Evolutionary conservation across 495 filamentous ascomycete species (phyloP), one percentile per base, ranked within the genome.

Genomic region (Trichocladium uniseriatum): DNA sequence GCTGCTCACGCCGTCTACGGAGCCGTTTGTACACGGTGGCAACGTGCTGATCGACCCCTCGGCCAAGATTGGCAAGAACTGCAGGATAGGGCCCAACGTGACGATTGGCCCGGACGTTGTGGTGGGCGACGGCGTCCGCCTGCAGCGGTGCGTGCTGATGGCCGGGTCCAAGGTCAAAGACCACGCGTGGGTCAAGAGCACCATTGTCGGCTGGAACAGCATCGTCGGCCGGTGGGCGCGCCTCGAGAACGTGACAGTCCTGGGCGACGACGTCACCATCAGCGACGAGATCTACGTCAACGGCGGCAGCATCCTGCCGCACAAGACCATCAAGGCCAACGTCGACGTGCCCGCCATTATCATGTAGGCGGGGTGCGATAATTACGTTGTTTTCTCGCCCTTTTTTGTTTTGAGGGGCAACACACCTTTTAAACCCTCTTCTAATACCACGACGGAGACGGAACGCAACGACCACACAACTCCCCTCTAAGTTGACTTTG

Each of bases 201-300:
- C 92, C 57, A 99, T 99, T 64, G 91, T 99, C 11, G 92, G 92
- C 56, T 99, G 92, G 92, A 97, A 97, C 75, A 94, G 87, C 75
- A 84, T 82, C 29, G 87, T 99, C 31, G 92, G 92, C 52, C 82
- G 82, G 58, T 99, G 92, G 92, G 91, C 92, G 48, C 83, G 92
- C 52, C 72, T 99, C 60, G 92, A 99, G 77, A 98, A 98, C 61
- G 92, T 99, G 21, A 88, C 85, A 2, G 92, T 99, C 42, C 79
- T 99, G 37, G 92, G 92, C 55, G 94, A 99, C 68, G 92, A 99
- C 67, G 92, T 99, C n/a, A 95, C 88, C 47, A 95, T 99, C 66
- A 89, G 86, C 43, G 92, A 99, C 64, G 92, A 99, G 70, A 84
- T 99, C 35, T 97, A 99, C 67, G 94, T 97, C 64, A 99, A 99